Conservation (phyloP, 176 grass and related monocot genomes). For the Tillandsia leiboldiana region DNA sequence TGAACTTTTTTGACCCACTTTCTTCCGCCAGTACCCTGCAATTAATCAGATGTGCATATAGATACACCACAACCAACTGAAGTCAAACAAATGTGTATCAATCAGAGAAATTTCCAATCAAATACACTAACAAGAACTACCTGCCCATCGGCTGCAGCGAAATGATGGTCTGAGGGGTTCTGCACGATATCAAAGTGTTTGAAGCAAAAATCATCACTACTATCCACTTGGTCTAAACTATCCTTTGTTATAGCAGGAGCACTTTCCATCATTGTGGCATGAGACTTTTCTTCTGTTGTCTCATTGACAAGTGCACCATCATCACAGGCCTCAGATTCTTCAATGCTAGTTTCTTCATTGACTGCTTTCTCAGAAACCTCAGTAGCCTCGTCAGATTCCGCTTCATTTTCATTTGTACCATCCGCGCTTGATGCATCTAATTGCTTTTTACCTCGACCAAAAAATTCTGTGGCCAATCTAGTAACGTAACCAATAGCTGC, state of each 20-base stretch:
- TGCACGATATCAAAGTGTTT: constrained; percentile 64
- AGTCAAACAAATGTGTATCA: background rate
- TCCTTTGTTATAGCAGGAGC: background rate
- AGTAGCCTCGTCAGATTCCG: background rate
- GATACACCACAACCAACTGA: background rate
- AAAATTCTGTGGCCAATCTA: background rate
- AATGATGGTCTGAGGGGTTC: constrained; percentile 73
- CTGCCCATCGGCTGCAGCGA: constrained; percentile 38
- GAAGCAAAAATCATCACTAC: constrained; percentile 28
- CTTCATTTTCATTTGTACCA: constrained; percentile 1
- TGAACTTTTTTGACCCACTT: constrained; percentile 84
- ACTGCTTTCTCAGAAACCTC: background rate
- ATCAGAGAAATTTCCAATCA: background rate
- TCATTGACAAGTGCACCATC: background rate
- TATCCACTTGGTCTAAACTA: constrained; percentile 23
- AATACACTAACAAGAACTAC: background rate
- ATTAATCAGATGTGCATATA: constrained; percentile 4
- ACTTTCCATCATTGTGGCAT: too few species aligned
- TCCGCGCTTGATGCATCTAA: background rate
- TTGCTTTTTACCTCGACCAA: background rate
- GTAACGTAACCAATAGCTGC: background rate
- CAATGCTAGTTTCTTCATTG: background rate
- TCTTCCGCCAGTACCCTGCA: constrained; percentile 54
- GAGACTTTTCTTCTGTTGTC: constrained; percentile 4
- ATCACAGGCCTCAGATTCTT: background rate